Conservation (phyloP, 2,329 filamentous ascomycete genomes). For the Arthrinium phaeospermum region DNA sequence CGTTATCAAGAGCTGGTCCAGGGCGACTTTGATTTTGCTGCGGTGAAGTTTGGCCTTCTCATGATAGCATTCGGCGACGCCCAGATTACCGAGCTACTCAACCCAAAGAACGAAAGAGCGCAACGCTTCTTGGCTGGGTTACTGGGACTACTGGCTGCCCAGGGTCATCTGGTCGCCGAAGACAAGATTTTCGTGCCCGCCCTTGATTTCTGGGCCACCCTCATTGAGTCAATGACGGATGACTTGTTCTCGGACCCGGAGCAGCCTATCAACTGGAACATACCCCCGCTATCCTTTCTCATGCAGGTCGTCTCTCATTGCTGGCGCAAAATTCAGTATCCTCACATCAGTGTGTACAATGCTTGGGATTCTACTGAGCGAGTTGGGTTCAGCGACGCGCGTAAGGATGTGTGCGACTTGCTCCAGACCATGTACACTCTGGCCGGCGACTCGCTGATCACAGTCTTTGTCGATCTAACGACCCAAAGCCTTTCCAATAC, state of each 20-base stretch:
- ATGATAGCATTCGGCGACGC: conserved; percentile 73
- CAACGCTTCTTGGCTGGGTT: conserved; percentile 62
- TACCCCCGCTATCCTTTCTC: conserved; percentile 62
- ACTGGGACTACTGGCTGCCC: conserved; percentile 68
- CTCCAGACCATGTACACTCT: conserved; percentile 73
- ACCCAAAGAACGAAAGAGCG: conserved; percentile 54
- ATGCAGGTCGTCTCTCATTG: conserved; percentile 69
- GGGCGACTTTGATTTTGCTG: conserved; percentile 68
- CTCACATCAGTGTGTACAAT: conserved; percentile 60
- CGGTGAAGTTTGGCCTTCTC: conserved; percentile 69
- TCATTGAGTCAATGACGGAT: conserved; percentile 72
- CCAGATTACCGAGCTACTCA: conserved; percentile 64
- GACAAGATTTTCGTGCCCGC: conserved; percentile 77
- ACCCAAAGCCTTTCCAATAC: conserved; percentile 54
- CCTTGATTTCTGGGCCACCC: conserved; percentile 82
- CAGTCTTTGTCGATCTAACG: conserved; percentile 61
- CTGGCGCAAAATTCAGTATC: conserved; percentile 73
- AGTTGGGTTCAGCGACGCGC: conserved; percentile 71
- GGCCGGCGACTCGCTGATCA: conserved; percentile 60
- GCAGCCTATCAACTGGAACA: conserved; percentile 59
- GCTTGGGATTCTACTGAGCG: conserved; percentile 75
- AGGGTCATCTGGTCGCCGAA: conserved; percentile 72
- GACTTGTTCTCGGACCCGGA: conserved; percentile 57
- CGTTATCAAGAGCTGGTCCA: conserved; percentile 61
- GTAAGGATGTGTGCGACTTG: conserved; percentile 80